Evolutionary conservation across 139 green algal species (phyloP), one percentile per base, ranked within the genome.

Genomic region (Chlamydomonas sp.): DNA sequence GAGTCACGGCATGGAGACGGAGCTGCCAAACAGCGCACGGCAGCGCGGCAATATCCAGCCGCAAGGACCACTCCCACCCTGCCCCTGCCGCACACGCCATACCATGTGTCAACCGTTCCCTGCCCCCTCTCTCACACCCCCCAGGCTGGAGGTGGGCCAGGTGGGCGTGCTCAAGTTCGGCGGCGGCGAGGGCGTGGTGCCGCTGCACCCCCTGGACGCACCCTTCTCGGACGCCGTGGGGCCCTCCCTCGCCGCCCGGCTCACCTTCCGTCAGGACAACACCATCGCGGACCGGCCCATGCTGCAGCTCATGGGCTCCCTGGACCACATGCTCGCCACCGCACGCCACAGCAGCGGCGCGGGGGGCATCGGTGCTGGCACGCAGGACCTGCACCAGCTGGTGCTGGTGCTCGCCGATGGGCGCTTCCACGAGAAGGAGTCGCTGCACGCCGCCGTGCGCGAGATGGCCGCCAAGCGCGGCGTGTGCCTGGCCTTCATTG

Each of bases 381-480:
- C 84, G 2, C 61, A 78, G 75, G 63, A 81, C 64, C 61, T 88
- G 60, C 71, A 79, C n/a, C 71, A 99, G 95, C 96, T 99, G 75
- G 96, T 99, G 85, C 92, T 99, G n/a, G 95, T 99, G 79, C 82
- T 99, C 61, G 97, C 97, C 2, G 98, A 99, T 84, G 98, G 98
- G 12, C 94, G 96, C 63, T 99, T 99, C 90, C 98, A 99, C 90
- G 98, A 99, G 90, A 98, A 98, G 89, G 95, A 97, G 77, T 89
- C 89, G 4, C 91, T 99, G 81, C 87, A 91, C 17, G 91, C 93
- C 6, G 88, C 88, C 17, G 96, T 98, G 88, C 89, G 91, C 4
- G 91, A 94, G 76, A 86, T 95, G 15, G 91, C 93, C 2, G 88
- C 90, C 59, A 90, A 90, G 78, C 92, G 89, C 6, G 96, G 96